Conservation (phyloP, 106 monocot species). For the Xerophyta viscosa region DNA sequence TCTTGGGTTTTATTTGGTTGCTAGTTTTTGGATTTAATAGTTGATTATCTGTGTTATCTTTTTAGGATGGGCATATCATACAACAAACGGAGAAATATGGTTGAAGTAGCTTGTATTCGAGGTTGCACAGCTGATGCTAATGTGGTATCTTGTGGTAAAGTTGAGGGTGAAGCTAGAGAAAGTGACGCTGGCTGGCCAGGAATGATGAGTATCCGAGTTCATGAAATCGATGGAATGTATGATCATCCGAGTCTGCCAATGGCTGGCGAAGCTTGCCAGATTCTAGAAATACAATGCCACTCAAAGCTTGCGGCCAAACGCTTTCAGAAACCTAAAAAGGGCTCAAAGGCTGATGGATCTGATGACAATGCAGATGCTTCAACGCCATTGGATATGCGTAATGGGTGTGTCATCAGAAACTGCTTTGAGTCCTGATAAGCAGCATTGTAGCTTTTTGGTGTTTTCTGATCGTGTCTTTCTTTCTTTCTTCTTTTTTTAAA, state of each 20-base stretch:
- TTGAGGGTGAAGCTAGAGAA: constrained; percentile 48
- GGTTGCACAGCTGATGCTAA: constrained; percentile 45
- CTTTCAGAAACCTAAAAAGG: constrained; percentile 82
- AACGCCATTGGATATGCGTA: constrained; percentile 41
- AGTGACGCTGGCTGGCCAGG: constrained; percentile 84
- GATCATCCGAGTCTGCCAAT: constrained; percentile 86
- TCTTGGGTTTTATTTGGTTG: no score
- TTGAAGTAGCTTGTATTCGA: constrained; percentile 82
- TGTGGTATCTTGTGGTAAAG: constrained; percentile 10
- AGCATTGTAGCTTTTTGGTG: no score
- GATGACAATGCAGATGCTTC: constrained; percentile 78
- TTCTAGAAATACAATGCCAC: constrained; percentile 92
- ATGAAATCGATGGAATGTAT: constrained; percentile 90
- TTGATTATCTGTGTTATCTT: not conserved
- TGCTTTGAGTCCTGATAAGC: no score
- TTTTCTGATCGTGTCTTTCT: no score
- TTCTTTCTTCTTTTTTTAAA: constrained; percentile 3
- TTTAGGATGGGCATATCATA: constrained; percentile 84
- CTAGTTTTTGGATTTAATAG: no score
- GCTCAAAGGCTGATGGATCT: constrained; percentile 77
- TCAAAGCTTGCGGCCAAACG: constrained; percentile 84
- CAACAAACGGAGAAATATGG: constrained; percentile 80
- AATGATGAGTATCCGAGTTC: constrained; percentile 97
- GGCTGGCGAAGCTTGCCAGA: constrained; percentile 78
- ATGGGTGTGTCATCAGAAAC: constrained; percentile 24